Evolutionary conservation across 1,284 basidiomycete species (phyloP).

Genomic region (Leccinum angustisporum): DNA sequence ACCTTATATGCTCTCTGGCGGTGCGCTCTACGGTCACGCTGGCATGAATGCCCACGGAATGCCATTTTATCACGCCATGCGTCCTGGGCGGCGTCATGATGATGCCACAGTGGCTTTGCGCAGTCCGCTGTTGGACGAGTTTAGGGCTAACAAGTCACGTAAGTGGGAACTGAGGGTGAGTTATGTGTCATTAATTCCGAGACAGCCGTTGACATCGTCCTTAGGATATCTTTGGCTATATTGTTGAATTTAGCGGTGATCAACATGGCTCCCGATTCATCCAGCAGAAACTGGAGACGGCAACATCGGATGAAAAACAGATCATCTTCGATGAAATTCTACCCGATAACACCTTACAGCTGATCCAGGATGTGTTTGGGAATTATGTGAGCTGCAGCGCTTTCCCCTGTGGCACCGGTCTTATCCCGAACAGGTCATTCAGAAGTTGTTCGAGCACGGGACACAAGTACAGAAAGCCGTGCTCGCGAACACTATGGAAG

Average conservation of each 20-base stretch:
- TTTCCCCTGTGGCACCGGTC: background rate
- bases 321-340: conserved; percentile 90
- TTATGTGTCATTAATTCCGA: conserved; percentile 7
- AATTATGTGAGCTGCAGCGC: conserved; percentile 72
- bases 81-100: conserved; percentile 43
- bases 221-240: conserved; percentile 82
- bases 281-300: conserved; percentile 80
- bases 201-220: conserved; percentile 8
- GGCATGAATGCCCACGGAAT: conserved; percentile 33
- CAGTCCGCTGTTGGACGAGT: conserved; percentile 80
- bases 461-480: conserved; percentile 72
- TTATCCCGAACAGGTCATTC: conserved; percentile 67
- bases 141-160: conserved; percentile 75
- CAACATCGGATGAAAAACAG: conserved; percentile 76
- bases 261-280: conserved; percentile 93
- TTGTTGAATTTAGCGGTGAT: conserved; percentile 93
- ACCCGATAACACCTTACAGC: conserved; percentile 69
- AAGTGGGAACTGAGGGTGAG: conserved; percentile 80
- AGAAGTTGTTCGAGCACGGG: conserved; percentile 94
- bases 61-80: conserved; percentile 42
- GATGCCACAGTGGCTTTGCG: conserved; percentile 45
- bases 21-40: conserved; percentile 42
- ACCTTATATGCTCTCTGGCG: conserved; percentile 46
- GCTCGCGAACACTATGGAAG: conserved; percentile 78
- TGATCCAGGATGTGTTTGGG: conserved; percentile 95